Conservation (phyloP, 78 protist genomes). For the Protostelium mycophagum region DNA sequence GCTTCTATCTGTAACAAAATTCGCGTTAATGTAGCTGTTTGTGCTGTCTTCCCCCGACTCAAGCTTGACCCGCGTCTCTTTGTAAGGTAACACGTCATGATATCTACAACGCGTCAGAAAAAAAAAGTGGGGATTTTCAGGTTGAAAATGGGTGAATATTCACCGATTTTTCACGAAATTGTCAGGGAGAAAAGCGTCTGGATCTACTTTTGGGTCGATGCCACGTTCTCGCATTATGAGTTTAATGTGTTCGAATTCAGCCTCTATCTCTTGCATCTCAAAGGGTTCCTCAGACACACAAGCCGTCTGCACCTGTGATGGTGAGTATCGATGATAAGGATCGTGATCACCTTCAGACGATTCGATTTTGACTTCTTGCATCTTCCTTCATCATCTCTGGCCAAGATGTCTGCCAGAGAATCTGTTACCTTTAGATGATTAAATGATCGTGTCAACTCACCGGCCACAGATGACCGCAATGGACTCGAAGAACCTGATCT, state of each 20-base stretch:
- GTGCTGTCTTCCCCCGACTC: slow-evolving; percentile 20
- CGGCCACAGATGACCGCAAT: too few relatives aligned
- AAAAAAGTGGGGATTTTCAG: too few relatives aligned
- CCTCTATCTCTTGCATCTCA: background rate
- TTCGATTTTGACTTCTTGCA: background rate
- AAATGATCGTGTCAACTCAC: too few relatives aligned
- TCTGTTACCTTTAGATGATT: too few relatives aligned
- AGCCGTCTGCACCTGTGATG: background rate
- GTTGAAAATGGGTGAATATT: too few relatives aligned
- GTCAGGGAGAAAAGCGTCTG: background rate
- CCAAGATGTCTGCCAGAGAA: background rate
- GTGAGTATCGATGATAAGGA: background rate
- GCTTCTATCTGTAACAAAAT: slow-evolving; percentile 43
- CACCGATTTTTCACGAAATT: background rate
- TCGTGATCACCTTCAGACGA: background rate
- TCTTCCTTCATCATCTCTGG: background rate
- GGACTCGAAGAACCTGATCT: too few relatives aligned
- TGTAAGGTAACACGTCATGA: slow-evolving; percentile 59
- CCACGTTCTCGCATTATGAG: background rate
- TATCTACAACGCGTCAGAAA: slow-evolving; percentile 15
- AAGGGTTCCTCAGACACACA: background rate
- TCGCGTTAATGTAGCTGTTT: slow-evolving; percentile 52
- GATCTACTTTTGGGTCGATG: background rate
- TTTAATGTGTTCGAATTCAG: background rate
- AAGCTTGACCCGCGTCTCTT: slow-evolving; percentile 41